Percentiles rank a stretch among this genome's conserved stretches.
Conservation (phyloP, 1,139 yeast species). For the Pichia kudriavzevii region DNA sequence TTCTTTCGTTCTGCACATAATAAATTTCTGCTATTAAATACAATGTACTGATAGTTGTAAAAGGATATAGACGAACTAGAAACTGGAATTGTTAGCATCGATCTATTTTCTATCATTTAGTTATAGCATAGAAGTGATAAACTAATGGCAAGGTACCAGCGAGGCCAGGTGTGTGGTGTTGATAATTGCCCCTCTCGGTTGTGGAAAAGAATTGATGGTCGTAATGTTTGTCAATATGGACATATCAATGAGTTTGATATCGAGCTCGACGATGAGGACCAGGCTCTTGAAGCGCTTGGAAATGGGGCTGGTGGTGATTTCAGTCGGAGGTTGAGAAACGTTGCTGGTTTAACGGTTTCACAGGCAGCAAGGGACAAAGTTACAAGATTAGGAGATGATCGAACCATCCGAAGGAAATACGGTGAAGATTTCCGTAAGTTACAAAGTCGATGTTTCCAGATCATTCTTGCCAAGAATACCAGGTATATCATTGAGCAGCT, state of each 20-base stretch:
- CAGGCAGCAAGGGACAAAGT: conserved; percentile 21
- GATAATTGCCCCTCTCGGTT: conserved; percentile 79
- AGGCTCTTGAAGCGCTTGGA: conserved; percentile 29
- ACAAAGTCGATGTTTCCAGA: conserved; percentile 15
- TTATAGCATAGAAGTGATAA: neutral
- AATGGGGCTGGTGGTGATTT: conserved; percentile 23
- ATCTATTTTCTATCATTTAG: too few species aligned
- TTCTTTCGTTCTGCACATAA: too few species aligned
- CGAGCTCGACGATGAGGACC: conserved; percentile 73
- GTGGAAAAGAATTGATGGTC: conserved; percentile 69
- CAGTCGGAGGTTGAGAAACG: conserved; percentile 46
- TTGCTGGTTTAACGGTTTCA: conserved; percentile 30
- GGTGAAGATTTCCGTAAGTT: conserved; percentile 11
- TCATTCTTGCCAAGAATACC: conserved; percentile 14
- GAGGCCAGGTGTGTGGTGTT: conserved; percentile 82
- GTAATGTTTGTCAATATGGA: conserved; percentile 78
- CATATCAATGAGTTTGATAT: conserved; percentile 79
- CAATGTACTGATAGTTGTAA: too few species aligned
- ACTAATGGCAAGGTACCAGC: conserved; percentile 21
- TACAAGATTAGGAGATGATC: conserved; percentile 12
- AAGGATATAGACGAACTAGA: too few species aligned
- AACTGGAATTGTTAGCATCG: too few species aligned
- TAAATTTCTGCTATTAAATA: too few species aligned
- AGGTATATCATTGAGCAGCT: conserved; percentile 10
- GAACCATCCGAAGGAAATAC: conserved; percentile 22